These are phyloP conservation scores for Barnettozyma hawaiiensis DNA, from an alignment of 1,139 yeast species.

Conservation along the genomic window DNA sequence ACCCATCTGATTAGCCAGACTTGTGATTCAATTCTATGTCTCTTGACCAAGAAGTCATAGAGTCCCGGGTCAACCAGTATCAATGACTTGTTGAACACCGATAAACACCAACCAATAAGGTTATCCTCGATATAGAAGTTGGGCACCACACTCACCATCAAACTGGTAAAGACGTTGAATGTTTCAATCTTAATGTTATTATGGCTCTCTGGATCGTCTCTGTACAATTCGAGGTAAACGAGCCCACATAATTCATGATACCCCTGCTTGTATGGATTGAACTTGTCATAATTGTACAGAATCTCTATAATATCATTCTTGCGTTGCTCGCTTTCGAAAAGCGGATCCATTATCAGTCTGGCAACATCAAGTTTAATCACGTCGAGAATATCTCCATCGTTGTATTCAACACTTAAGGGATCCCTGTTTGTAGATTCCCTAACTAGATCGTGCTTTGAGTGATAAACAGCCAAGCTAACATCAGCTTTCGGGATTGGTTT, in stretches of 20 bases:
- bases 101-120: slow-evolving; percentile 30
- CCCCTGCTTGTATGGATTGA: slow-evolving; percentile 62
- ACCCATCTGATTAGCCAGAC: slow-evolving; percentile 67
- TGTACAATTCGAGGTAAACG: slow-evolving; percentile 44
- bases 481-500: slow-evolving; percentile 9
- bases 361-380: slow-evolving; percentile 61
- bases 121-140: slow-evolving; percentile 30
- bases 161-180: slow-evolving; percentile 27
- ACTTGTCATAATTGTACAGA: slow-evolving; percentile 42
- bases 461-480: not conserved
- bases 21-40: slow-evolving; percentile 51
- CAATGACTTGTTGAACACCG: slow-evolving; percentile 42
- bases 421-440: slow-evolving; percentile 5
- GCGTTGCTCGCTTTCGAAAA: slow-evolving; percentile 36
- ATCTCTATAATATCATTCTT: slow-evolving; percentile 46
- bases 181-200: slow-evolving; percentile 23
- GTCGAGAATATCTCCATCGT: slow-evolving; percentile 30
- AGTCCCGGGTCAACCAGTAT: slow-evolving; percentile 36
- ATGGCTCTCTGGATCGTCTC: slow-evolving; percentile 30
- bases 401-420: slow-evolving; percentile 7
- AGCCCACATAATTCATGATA: slow-evolving; percentile 64
- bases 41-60: slow-evolving; percentile 41
- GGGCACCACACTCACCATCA: slow-evolving; percentile 32
- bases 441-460: slow-evolving; percentile 5
- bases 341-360: slow-evolving; percentile 51